phyloP scores from a whole-genome alignment of 345 rosid species.

The Salix purpurea region DNA sequence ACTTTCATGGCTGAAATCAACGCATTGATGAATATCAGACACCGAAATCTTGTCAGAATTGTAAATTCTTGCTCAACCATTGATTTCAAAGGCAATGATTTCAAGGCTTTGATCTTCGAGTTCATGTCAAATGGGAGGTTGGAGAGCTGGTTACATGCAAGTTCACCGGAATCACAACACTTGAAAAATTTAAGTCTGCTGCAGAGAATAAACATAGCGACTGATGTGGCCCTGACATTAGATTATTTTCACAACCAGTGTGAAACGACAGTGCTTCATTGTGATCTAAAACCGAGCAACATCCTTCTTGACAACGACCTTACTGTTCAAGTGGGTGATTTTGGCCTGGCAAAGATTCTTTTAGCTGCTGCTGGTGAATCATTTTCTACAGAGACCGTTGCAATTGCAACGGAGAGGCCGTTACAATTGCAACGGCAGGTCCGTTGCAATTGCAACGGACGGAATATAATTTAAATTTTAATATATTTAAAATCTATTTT shows the following conservation, averaged over 20 bases:
- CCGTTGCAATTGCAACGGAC: no score
- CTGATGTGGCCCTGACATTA: neutral
- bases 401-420: no score
- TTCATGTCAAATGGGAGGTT: constrained; percentile 10
- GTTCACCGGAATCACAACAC: neutral
- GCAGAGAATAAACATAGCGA: neutral
- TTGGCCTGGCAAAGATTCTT: neutral
- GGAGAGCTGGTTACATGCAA: neutral
- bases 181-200: neutral
- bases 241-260: neutral
- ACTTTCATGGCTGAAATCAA: constrained; percentile 3
- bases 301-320: neutral
- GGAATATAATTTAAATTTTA: no score
- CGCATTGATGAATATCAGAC: neutral
- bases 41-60: constrained; percentile 7
- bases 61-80: neutral
- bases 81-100: constrained; percentile 1
- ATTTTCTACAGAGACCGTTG: neutral
- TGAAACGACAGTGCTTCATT: neutral
- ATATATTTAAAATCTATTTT: no score
- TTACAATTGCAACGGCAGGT: no score
- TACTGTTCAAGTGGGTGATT: neutral
- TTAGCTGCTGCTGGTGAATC: neutral
- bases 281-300: neutral
- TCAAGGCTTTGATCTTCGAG: constrained; percentile 5